Conservation (phyloP, 2,329 filamentous ascomycete species). For the Alternaria dauci region DNA sequence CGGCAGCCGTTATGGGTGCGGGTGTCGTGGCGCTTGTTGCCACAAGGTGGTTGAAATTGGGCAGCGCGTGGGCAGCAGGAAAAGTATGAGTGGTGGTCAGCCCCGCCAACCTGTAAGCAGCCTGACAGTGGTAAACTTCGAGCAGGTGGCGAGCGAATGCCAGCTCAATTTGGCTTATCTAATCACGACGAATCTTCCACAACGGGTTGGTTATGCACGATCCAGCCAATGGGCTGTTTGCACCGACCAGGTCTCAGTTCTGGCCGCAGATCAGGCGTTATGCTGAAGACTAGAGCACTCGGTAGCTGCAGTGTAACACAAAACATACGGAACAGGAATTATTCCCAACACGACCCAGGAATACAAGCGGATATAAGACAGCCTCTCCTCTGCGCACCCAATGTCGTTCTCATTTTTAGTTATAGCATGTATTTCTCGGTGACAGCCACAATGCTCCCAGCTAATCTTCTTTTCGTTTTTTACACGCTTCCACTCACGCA, state of each 20-base stretch:
- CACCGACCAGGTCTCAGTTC: not conserved
- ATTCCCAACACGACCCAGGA: not conserved
- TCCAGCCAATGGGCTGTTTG: not conserved
- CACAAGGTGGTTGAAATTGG: slow-evolving; percentile 28
- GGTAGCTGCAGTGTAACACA: not conserved
- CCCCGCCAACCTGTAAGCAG: not conserved
- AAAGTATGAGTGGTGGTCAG: not conserved
- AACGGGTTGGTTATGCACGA: not conserved
- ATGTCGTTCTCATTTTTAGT: not conserved
- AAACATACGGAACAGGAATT: not conserved
- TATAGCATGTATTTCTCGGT: not conserved
- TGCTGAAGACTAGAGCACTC: not conserved
- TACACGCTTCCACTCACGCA: not conserved
- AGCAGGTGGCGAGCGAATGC: not conserved
- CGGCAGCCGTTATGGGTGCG: slow-evolving; percentile 42
- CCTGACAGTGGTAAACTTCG: not conserved
- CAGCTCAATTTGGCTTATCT: not conserved
- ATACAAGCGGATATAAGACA: not conserved
- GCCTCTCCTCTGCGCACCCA: not conserved
- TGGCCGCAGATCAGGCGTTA: not conserved
- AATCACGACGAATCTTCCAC: not conserved
- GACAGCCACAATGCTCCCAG: not conserved
- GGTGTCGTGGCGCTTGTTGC: slow-evolving; percentile 23
- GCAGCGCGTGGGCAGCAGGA: slow-evolving; percentile 12
- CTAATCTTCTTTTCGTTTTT: not conserved